Evolutionary conservation across 2,329 filamentous ascomycete species (phyloP), one percentile per base, ranked within the genome.

Genomic region (Triangularia verruculosa): DNA sequence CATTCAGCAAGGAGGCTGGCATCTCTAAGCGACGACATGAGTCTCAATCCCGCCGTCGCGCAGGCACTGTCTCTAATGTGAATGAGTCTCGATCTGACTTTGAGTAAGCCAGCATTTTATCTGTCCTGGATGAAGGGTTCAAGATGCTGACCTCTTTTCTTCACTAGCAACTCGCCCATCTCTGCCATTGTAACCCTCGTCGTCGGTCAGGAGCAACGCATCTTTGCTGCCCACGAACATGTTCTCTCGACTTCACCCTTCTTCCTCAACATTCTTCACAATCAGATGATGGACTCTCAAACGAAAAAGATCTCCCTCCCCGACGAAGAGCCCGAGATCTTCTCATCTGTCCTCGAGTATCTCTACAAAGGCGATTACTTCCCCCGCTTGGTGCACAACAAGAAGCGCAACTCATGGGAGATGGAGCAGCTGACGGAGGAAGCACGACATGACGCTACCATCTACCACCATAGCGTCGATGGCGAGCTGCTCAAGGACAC

Each of bases 291-390:
- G 78, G 84, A 84, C 15, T 72, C 75, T n/a, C 75, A 80, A 62
- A 82, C 80, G 73, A 93, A 92, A 78, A 88, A 89, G 61, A 89
- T 97, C 74, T 84, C 89, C 59, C 85, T 97, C 1, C 89, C 92
- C 1, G 87, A 94, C 65, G 93, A 97, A 76, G 89, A 93, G 70
- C 92, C 93, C 20, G 92, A 96, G 75, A 89, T 96, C 72, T 93
- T 97, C 77, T 96, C 92, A 7, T 93, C 90, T 5, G 84, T 97
- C 11, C 87, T 97, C 62, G 93, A 97, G 74, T 97, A 90, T 70
- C 86, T 97, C 62, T 96, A 96, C 84, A 96, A 96, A 78, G 93
- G 93, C 68, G 93, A 97, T 77, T 97, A 97, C 79, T 93, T 89
- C 70, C 93, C 93, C 2, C 89, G 90, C 17, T 83, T 96, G 24